Evolutionary conservation across 2,329 filamentous ascomycete genomes (phyloP), one percentile per base, ranked within the genome.

Genomic region (Didymosphaeria variabile): DNA sequence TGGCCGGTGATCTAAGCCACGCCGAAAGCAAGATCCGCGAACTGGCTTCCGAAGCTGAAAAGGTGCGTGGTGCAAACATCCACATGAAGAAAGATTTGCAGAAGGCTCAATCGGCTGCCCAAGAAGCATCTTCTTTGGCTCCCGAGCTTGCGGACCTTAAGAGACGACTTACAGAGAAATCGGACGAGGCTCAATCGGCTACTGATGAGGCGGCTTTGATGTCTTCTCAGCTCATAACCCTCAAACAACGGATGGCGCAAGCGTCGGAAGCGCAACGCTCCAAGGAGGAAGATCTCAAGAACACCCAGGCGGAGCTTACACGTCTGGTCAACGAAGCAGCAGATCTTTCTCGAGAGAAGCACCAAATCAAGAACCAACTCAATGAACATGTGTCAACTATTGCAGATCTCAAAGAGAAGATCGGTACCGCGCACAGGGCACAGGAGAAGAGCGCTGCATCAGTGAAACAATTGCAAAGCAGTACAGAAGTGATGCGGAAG

Each of bases 201-300:
- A 23, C 47, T 19, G 31, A 45, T 31, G 42, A 55, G 12, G 51
- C 44, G 23, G 38, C 45, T 26, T 47, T 29, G 21, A 7, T 34
- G 1, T 61, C 63, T 5, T 21, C 55, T 9, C 60, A 72, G 13
- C 12, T 65, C 17, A 21, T 52, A 8, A 31, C 40, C n/a, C 15
- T 71, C 4, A 63, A 64, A 8, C 53, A 67, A 19, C 58, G 59
- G 10, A 38, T 69, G 9, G 21, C 55, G 44, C 51, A 60, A 13
- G 61, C 60, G 29, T 54, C 54, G 1, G 55, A 61, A 19, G 49
- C 61, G 29, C 13, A 62, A 1, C 38, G 61, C 7, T 34, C 40
- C 7, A 66, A 62, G 31, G 45, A 60, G 1, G 38, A 38, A 2
- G 65, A 68, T 17, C 17, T 49, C 17, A 10, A 23, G 15, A 26